A percentile compares a stretch with the other conserved stretches of the same genome.
phyloP scores from a whole-genome alignment of 306 rosid species.

The Quercus variabilis region DNA sequence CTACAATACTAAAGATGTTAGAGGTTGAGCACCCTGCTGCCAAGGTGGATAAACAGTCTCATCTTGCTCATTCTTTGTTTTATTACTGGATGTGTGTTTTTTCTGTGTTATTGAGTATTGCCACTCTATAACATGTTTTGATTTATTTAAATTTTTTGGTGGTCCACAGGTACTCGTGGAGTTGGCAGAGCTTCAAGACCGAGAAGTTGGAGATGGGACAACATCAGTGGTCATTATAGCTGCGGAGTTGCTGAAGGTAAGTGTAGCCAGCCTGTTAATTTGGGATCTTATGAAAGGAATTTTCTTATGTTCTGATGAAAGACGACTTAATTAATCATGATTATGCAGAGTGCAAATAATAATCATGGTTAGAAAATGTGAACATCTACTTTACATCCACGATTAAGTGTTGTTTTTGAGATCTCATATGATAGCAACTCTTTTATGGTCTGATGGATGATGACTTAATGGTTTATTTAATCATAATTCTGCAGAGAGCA shows the following conservation, averaged over 20 bases:
- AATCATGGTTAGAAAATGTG: slow-evolving; percentile 66
- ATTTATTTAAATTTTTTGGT: neutral
- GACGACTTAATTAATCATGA: neutral
- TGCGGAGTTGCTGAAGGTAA: slow-evolving; percentile 88
- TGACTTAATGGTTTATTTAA: neutral
- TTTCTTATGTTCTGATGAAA: neutral
- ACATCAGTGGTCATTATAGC: slow-evolving; percentile 94
- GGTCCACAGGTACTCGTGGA: slow-evolving; percentile 81
- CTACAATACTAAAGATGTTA: slow-evolving; percentile 93
- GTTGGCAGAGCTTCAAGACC: slow-evolving; percentile 91
- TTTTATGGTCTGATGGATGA: neutral
- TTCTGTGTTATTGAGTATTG: neutral
- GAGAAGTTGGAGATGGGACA: slow-evolving; percentile 98
- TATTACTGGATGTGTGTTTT: neutral
- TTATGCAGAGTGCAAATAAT: slow-evolving; percentile 75
- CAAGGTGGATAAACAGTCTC: slow-evolving; percentile 46
- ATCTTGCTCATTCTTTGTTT: neutral
- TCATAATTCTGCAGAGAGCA: slow-evolving; percentile 60
- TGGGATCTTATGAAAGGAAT: neutral
- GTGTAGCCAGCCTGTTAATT: neutral
- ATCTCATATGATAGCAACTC: neutral
- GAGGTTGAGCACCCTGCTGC: slow-evolving; percentile 99
- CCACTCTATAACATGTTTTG: neutral
- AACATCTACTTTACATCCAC: slow-evolving; percentile 76
- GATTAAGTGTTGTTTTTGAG: neutral